Conservation (phyloP, 495 filamentous ascomycete species). For the Trichoderma virens region DNA sequence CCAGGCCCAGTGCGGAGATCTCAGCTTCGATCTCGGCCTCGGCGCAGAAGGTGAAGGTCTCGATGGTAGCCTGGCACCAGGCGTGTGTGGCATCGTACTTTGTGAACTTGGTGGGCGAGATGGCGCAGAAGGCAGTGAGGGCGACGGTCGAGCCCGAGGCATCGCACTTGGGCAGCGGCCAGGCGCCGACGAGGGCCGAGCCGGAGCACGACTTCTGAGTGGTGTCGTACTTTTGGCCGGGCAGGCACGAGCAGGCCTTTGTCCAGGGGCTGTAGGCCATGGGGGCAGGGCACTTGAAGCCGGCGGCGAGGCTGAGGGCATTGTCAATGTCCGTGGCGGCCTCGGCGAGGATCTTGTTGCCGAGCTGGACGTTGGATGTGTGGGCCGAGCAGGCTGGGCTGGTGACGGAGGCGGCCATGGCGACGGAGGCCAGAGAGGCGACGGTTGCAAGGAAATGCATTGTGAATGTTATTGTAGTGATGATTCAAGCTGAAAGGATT, state of each 20-base stretch:
- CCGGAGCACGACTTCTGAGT: neutral
- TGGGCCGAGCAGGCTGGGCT: no score
- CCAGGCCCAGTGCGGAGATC: neutral
- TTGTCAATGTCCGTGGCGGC: neutral
- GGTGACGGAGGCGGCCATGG: neutral
- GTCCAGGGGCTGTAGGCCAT: conserved; percentile 7
- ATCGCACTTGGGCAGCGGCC: neutral
- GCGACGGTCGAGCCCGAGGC: neutral
- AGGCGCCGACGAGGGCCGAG: neutral
- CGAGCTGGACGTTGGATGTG: neutral
- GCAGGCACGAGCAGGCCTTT: neutral
- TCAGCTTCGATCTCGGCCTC: neutral
- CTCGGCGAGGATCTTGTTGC: neutral
- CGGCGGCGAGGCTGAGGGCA: neutral
- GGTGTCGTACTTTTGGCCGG: conserved; percentile 1
- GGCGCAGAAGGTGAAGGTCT: conserved; percentile 5
- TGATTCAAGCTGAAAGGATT: neutral
- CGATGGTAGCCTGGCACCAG: neutral
- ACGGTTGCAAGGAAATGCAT: neutral
- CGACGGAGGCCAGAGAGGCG: neutral
- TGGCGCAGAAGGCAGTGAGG: neutral
- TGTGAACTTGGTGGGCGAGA: neutral
- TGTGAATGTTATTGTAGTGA: neutral
- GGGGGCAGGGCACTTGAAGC: neutral
- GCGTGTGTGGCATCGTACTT: conserved; percentile 4